These are phyloP conservation scores for Kuraishia hungarica DNA, from an alignment of 805 yeast genomes.

Conservation along the genomic window DNA sequence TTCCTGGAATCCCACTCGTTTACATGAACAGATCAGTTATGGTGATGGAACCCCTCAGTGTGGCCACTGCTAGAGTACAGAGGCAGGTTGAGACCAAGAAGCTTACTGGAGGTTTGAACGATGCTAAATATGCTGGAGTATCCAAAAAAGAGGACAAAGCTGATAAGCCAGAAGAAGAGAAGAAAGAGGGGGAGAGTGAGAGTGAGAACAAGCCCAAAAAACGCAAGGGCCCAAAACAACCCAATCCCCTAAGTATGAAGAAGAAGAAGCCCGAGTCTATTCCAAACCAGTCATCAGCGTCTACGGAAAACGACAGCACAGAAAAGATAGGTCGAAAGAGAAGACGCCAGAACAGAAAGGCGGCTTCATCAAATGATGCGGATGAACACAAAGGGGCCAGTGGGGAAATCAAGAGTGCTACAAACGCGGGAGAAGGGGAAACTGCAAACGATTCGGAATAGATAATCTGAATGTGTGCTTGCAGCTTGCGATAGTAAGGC, in stretches of 20 bases:
- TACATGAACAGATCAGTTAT: conserved; percentile 87
- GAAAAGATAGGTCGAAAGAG: background rate
- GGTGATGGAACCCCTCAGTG: conserved; percentile 91
- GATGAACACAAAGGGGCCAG: background rate
- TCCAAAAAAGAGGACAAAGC: conserved; percentile 11
- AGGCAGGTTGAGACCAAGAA: conserved; percentile 52
- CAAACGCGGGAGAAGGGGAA: background rate
- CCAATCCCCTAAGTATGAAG: conserved; percentile 87
- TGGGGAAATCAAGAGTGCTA: background rate
- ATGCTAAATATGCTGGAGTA: conserved; percentile 42
- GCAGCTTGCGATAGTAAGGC: background rate
- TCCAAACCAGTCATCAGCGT: background rate
- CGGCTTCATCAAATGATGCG: background rate
- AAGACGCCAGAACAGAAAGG: background rate
- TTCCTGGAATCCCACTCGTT: conserved; percentile 87
- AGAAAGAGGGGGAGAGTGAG: conserved; percentile 13
- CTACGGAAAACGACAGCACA: background rate
- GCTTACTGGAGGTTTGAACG: conserved; percentile 73
- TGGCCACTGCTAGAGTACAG: conserved; percentile 49
- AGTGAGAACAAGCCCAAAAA: conserved; percentile 28
- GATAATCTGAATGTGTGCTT: background rate
- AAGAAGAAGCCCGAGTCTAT: conserved; percentile 38
- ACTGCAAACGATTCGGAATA: background rate
- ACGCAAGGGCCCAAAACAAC: conserved; percentile 68
- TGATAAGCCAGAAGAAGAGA: conserved; percentile 10